These are phyloP conservation scores for Helicocarpus griseus DNA, from an alignment of 2,329 filamentous ascomycete genomes.

Conservation along the genomic window DNA sequence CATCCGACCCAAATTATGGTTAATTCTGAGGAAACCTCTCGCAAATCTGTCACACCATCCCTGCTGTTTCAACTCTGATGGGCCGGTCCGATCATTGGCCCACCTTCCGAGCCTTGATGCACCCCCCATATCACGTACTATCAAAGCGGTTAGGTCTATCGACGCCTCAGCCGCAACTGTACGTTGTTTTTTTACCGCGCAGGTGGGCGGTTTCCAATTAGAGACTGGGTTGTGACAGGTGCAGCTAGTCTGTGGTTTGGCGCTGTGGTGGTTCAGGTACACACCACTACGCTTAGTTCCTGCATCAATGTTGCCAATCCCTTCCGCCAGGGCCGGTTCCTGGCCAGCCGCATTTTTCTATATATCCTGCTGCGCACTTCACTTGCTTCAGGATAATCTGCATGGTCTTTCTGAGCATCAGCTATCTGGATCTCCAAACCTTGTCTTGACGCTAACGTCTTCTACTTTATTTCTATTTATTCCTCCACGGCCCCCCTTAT, in stretches of 20 bases:
- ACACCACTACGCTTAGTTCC: neutral
- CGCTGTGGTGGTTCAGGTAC: neutral
- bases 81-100: neutral
- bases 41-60: neutral
- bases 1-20: neutral
- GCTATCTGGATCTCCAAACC: neutral
- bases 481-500: neutral
- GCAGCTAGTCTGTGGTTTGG: neutral
- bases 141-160: neutral
- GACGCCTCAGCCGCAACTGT: conserved; percentile 3
- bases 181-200: neutral
- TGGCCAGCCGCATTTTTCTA: neutral
- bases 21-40: neutral
- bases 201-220: neutral
- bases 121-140: too few species aligned
- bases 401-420: neutral
- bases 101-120: neutral
- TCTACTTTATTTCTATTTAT: conserved; percentile 5
- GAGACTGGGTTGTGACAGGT: neutral
- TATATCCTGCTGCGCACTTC: conserved; percentile 2
- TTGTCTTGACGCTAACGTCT: conserved; percentile 1
- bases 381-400: neutral
- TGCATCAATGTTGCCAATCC: neutral
- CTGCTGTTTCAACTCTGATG: neutral
- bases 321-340: neutral